A percentile compares a stretch with the other conserved stretches of the same genome.
Conservation (phyloP, 2,329 filamentous ascomycete genomes). For the Nakataea oryzae region DNA sequence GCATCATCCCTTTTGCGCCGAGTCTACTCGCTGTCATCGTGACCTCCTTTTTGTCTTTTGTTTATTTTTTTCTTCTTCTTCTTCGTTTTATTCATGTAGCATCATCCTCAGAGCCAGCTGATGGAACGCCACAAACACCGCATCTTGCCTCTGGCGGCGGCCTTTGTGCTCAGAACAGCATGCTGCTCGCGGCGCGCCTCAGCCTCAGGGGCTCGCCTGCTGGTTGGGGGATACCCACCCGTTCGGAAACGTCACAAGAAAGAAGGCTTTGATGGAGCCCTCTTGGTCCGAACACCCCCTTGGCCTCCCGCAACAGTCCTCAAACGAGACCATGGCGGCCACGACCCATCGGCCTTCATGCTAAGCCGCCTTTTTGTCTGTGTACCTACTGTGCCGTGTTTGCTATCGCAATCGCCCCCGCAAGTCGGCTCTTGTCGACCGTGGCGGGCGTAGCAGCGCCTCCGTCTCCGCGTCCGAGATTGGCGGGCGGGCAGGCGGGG, state of each 20-base stretch:
- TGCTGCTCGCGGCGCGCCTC: not conserved
- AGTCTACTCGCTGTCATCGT: not conserved
- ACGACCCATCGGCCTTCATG: not conserved
- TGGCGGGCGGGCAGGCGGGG: too few relatives aligned
- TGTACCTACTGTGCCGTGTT: too few relatives aligned
- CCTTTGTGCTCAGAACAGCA: too few relatives aligned
- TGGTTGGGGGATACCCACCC: not conserved
- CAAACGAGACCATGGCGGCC: slow-evolving; percentile 10
- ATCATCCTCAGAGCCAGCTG: not conserved
- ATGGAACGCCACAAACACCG: not conserved
- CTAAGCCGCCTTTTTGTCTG: not conserved
- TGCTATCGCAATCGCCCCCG: too few relatives aligned
- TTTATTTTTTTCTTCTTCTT: too few relatives aligned
- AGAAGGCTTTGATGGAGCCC: slow-evolving; percentile 7
- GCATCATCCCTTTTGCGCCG: not conserved
- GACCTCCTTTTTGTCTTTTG: too few relatives aligned
- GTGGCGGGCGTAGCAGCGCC: too few relatives aligned
- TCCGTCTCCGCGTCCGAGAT: not conserved
- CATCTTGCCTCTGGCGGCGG: too few relatives aligned
- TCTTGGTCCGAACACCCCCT: slow-evolving; percentile 8
- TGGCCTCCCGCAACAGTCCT: slow-evolving; percentile 15
- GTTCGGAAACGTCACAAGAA: not conserved
- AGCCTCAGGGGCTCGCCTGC: not conserved
- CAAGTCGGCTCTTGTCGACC: too few relatives aligned
- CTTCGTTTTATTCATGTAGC: too few relatives aligned